Percentiles rank a stretch among this genome's conserved stretches.
Conservation (phyloP, 2,329 filamentous ascomycete species). For the Alternaria sp. region DNA sequence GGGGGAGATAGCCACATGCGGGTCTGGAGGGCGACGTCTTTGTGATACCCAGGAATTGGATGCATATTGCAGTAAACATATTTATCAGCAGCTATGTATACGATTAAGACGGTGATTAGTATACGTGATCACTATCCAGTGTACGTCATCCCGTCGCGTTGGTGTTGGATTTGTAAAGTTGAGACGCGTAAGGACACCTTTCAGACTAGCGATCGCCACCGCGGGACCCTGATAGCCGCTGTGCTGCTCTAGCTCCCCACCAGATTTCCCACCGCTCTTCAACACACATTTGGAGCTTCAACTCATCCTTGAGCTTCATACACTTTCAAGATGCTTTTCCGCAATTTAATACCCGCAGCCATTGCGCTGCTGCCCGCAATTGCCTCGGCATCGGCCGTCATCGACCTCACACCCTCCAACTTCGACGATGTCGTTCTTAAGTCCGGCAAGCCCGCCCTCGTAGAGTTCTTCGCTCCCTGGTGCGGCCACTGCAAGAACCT, state of each 20-base stretch:
- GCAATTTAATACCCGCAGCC: constrained; percentile 38
- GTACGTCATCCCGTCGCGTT: neutral
- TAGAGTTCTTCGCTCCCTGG: constrained; percentile 99
- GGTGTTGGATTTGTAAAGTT: constrained; percentile 34
- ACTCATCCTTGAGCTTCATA: constrained; percentile 26
- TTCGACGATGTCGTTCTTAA: constrained; percentile 90
- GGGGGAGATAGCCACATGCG: neutral
- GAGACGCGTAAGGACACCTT: constrained; percentile 34
- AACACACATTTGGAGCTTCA: constrained; percentile 24
- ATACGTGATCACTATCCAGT: neutral
- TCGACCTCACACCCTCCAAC: constrained; percentile 88
- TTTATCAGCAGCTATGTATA: neutral
- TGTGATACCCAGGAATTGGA: neutral
- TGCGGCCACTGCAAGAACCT: constrained; percentile 99
- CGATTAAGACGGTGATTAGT: neutral
- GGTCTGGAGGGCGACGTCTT: neutral
- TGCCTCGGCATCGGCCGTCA: constrained; percentile 76
- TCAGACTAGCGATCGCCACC: constrained; percentile 33
- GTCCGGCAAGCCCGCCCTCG: constrained; percentile 91
- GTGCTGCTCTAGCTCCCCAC: constrained; percentile 20
- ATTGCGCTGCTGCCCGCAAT: constrained; percentile 43
- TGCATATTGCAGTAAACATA: neutral
- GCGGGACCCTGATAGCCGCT: constrained; percentile 22
- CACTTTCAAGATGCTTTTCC: constrained; percentile 40
- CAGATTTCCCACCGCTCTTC: constrained; percentile 19